phyloP scores from a whole-genome alignment of 495 filamentous ascomycete genomes.

The Penicillium paxilli region DNA sequence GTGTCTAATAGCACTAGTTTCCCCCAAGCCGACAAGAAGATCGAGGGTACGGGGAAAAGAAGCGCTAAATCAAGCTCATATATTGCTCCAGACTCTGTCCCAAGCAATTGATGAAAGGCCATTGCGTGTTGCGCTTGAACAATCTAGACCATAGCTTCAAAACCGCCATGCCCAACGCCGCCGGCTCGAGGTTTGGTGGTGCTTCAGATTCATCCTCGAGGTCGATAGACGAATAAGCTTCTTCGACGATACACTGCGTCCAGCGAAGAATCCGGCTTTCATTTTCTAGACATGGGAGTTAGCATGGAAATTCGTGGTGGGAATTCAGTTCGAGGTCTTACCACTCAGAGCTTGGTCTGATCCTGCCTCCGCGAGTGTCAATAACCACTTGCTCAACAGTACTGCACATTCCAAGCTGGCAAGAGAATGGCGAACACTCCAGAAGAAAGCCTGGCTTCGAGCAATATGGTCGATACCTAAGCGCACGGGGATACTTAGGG shows the following conservation, averaged over 20 bases:
- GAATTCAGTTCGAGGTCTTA: slow-evolving; percentile 10
- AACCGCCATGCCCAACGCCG: slow-evolving; percentile 31
- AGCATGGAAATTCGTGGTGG: background rate
- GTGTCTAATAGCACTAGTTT: background rate
- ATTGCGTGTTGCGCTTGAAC: slow-evolving; percentile 39
- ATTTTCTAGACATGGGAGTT: slow-evolving; percentile 25
- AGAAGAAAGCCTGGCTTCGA: slow-evolving; percentile 47
- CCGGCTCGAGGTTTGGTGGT: slow-evolving; percentile 26
- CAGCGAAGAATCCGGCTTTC: slow-evolving; percentile 40
- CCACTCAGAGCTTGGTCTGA: slow-evolving; percentile 33
- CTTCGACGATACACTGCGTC: slow-evolving; percentile 39
- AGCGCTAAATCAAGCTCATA: slow-evolving; percentile 27
- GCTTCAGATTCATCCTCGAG: slow-evolving; percentile 29
- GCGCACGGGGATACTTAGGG: slow-evolving; percentile 41
- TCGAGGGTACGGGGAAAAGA: background rate
- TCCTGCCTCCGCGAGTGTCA: slow-evolving; percentile 32
- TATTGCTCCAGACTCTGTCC: slow-evolving; percentile 39
- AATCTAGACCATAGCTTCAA: slow-evolving; percentile 39
- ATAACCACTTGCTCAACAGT: slow-evolving; percentile 50
- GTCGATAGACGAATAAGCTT: slow-evolving; percentile 40
- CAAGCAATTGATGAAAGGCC: slow-evolving; percentile 42
- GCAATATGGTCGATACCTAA: slow-evolving; percentile 46
- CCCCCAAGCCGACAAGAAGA: background rate
- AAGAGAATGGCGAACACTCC: slow-evolving; percentile 50
- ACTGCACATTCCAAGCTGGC: slow-evolving; percentile 50